phyloP scores from a whole-genome alignment of 164 flowering plant genomes.

The Berberis thunbergii region DNA sequence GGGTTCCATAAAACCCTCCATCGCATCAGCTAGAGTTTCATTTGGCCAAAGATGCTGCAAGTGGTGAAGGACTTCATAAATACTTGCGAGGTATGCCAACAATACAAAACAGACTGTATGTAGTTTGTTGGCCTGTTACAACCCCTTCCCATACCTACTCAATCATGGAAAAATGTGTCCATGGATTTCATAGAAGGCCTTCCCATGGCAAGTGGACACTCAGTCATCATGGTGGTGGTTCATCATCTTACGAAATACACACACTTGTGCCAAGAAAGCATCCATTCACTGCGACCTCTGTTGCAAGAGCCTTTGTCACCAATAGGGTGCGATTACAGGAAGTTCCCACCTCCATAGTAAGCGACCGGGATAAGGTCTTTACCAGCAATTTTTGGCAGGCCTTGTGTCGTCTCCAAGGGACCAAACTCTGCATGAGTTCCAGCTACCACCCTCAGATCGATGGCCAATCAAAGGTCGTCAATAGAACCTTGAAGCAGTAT shows the following conservation, averaged over 20 bases:
- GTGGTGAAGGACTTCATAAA: neutral
- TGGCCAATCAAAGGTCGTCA: neutral
- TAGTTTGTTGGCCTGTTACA: neutral
- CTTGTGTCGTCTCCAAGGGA: neutral
- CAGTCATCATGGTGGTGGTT: neutral
- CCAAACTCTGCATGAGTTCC: too few relatives aligned
- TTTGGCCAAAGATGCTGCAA: neutral
- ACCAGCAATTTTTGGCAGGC: neutral
- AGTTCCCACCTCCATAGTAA: neutral
- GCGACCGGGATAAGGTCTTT: neutral
- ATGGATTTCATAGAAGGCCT: conserved; percentile 1
- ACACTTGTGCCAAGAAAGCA: neutral
- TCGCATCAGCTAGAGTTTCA: neutral
- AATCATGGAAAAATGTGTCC: neutral
- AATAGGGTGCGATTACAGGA: neutral
- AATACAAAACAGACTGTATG: neutral
- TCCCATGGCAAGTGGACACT: neutral
- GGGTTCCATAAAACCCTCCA: neutral
- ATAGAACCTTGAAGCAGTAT: too few relatives aligned
- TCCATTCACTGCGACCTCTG: neutral
- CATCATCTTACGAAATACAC: neutral
- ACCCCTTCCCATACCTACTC: neutral
- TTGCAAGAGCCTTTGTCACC: neutral
- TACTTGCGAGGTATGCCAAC: neutral
- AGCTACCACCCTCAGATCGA: too few relatives aligned